These are phyloP conservation scores for Colletotrichum shisoi DNA, from an alignment of 2,329 filamentous ascomycete genomes.

Conservation along the genomic window DNA sequence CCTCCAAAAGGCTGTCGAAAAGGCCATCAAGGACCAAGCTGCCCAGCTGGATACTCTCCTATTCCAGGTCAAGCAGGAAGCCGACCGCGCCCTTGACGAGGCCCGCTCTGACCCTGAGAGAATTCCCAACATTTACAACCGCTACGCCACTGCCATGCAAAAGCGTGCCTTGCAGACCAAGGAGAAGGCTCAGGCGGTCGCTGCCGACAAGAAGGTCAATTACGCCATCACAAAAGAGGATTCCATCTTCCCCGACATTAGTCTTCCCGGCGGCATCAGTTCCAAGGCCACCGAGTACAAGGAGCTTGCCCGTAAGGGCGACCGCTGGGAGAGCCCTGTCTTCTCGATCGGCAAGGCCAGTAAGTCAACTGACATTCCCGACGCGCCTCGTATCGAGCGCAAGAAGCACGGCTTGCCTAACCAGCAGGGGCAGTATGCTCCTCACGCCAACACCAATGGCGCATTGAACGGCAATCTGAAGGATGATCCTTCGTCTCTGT, in stretches of 20 bases:
- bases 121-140: slow-evolving; percentile 82
- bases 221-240: slow-evolving; percentile 86
- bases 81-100: slow-evolving; percentile 73
- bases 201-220: slow-evolving; percentile 77
- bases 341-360: slow-evolving; percentile 85
- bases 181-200: slow-evolving; percentile 72
- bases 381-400: slow-evolving; percentile 59
- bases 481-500: neutral
- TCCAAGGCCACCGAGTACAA: slow-evolving; percentile 94
- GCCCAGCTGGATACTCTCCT: slow-evolving; percentile 75
- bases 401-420: slow-evolving; percentile 51
- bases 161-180: slow-evolving; percentile 77
- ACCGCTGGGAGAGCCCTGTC: slow-evolving; percentile 92
- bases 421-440: slow-evolving; percentile 15
- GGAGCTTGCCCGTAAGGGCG: slow-evolving; percentile 84
- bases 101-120: slow-evolving; percentile 74
- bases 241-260: slow-evolving; percentile 86
- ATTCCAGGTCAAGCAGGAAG: slow-evolving; percentile 83
- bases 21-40: slow-evolving; percentile 85
- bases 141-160: slow-evolving; percentile 80
- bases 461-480: slow-evolving; percentile 14
- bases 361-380: slow-evolving; percentile 75
- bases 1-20: slow-evolving; percentile 86
- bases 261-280: slow-evolving; percentile 86
- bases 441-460: slow-evolving; percentile 21